These are phyloP conservation scores for Pseudisothecium myosuroides DNA, from an alignment of 225 moss, liverwort and hornwort species.

Conservation along the genomic window DNA sequence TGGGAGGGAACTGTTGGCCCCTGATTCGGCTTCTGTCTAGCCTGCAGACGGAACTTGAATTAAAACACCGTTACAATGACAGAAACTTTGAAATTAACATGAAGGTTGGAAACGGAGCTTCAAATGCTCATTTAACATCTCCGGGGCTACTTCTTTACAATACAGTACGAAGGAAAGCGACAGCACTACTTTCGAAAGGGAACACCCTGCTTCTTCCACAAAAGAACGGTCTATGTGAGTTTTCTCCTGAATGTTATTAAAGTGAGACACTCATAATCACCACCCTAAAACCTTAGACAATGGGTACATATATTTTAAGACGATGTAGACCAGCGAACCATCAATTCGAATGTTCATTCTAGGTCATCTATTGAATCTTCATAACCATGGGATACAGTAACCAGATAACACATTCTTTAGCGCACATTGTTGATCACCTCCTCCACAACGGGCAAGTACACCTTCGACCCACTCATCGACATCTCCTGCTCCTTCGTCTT, in stretches of 20 bases:
- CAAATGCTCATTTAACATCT: neutral
- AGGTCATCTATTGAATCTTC: neutral
- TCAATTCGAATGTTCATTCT: neutral
- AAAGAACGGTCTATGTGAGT: no score
- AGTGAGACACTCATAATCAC: neutral
- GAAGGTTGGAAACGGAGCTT: neutral
- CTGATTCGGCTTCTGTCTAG: conserved; percentile 54
- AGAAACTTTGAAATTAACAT: neutral
- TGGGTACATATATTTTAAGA: no score
- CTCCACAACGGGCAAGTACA: conserved; percentile 70
- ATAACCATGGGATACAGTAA: neutral
- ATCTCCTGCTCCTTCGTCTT: conserved; percentile 38
- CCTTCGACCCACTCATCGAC: conserved; percentile 24
- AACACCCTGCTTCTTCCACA: neutral
- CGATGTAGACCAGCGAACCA: neutral
- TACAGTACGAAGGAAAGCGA: neutral
- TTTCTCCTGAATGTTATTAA: no score
- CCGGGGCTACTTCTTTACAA: neutral
- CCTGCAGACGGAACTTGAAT: conserved; percentile 21
- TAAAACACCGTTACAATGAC: neutral
- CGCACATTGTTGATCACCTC: conserved; percentile 54
- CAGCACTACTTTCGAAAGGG: neutral
- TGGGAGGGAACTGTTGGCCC: conserved; percentile 43
- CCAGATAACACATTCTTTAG: no score
- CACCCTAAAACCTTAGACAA: neutral